Evolutionary conservation across 108 stramenopile genomes (phyloP), one percentile per base, ranked within the genome.

Genomic region (Fragilariopsis cylindrus): DNA sequence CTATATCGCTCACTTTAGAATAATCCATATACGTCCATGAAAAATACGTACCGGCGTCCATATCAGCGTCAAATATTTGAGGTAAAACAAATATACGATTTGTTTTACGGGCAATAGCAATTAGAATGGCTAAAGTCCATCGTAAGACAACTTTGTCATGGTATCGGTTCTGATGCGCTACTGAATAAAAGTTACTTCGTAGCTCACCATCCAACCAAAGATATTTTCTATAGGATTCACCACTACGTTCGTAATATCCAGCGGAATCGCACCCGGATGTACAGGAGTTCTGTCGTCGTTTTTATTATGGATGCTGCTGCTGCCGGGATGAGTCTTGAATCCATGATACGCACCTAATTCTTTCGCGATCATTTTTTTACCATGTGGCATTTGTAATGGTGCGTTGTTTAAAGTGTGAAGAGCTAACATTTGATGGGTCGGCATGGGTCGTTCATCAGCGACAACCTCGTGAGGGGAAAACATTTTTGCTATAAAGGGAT

Each of bases 331-430:
- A 18, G 53, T 12, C 3, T 53, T 41, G 46, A 55, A 55, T 15
- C 74, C 74, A 21, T 74, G 56, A 74, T 60, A 84, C 8, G 57
- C 75, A 9, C 83, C 83, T 7, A 84, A 49, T 75, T 84, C 83
- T 57, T 78, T 81, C 39, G 83, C 78, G 1, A 81, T 44, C 48
- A 81, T 73, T 65, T 84, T 67, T 48, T 84, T 84, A 9, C 83
- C 83, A 65, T 77, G 70, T 42, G 80, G 83, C 18, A 16, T 45
- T 49, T 73, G 49, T 39, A 84, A 49, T 18, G 83, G 83, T 18
- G 7, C 30, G 48, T 42, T 60, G 45, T 52, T 52, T 4, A 84
- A 50, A 9, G 83, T 84, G 39, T 84, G 83, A 0, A 84, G 68
- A 11, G 80, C 80, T 4, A 78, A 49, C 42, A 77, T 74, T 11